These are phyloP conservation scores for Cubamyces sp. DNA, from an alignment of 768 basidiomycete species.

Conservation along the genomic window DNA sequence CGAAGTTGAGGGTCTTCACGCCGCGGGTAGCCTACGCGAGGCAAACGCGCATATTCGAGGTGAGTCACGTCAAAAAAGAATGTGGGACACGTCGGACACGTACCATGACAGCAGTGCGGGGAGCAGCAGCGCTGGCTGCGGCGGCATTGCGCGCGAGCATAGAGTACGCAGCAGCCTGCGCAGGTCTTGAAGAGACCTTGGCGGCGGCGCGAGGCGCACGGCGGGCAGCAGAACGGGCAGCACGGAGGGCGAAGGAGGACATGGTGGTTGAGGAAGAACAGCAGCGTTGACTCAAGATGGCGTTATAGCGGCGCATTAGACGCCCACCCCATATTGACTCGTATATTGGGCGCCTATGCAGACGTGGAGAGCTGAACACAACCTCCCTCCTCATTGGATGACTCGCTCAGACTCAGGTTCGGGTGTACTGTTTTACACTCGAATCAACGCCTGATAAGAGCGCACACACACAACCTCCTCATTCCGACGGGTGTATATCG, in stretches of 20 bases:
- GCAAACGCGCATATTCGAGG: slow-evolving; percentile 11
- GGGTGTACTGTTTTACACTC: too few species aligned
- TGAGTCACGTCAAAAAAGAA: slow-evolving; percentile 4
- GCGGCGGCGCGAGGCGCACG: slow-evolving; percentile 58
- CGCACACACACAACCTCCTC: too few species aligned
- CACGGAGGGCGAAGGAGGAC: slow-evolving; percentile 67
- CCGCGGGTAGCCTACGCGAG: slow-evolving; percentile 64
- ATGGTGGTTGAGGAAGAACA: slow-evolving; percentile 46
- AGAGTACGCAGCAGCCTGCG: slow-evolving; percentile 68
- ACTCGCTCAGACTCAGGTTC: too few species aligned
- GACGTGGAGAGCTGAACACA: background rate
- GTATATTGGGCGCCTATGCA: slow-evolving; percentile 15
- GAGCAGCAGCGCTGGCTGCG: slow-evolving; percentile 31
- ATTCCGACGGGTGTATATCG: too few species aligned
- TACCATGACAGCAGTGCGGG: slow-evolving; percentile 44
- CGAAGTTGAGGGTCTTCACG: slow-evolving; percentile 95
- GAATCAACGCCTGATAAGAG: too few species aligned
- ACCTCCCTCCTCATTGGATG: too few species aligned
- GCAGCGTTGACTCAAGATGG: slow-evolving; percentile 8
- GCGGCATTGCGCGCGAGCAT: slow-evolving; percentile 52
- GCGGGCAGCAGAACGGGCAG: slow-evolving; percentile 69
- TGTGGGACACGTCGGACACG: slow-evolving; percentile 24
- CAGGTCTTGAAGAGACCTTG: slow-evolving; percentile 44
- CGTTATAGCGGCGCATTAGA: slow-evolving; percentile 22
- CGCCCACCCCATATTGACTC: slow-evolving; percentile 21